Percentiles rank a stretch among this genome's conserved stretches.
These are phyloP conservation scores for Kwoniella sp. DNA, from an alignment of 768 basidiomycete genomes.

Conservation along the genomic window DNA sequence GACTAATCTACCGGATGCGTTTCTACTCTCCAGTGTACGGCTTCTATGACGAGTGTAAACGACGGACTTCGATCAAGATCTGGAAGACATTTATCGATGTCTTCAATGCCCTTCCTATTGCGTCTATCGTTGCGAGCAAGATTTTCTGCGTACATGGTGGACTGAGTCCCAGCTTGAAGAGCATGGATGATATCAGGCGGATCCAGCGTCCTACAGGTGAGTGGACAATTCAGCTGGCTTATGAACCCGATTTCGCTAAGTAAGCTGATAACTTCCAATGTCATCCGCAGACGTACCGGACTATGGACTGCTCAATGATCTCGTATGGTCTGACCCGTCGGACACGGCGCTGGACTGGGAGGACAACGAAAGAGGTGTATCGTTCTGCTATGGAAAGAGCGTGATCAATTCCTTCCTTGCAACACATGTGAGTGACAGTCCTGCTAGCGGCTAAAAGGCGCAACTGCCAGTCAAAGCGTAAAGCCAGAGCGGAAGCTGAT, in stretches of 20 bases:
- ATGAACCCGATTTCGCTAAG: background rate
- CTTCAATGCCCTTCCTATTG: constrained; percentile 98
- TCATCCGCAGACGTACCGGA: constrained; percentile 82
- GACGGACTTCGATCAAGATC: constrained; percentile 97
- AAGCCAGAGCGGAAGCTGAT: too few relatives aligned
- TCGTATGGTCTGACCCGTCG: constrained; percentile 97
- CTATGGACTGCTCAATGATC: constrained; percentile 93
- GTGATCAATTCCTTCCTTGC: constrained; percentile 93
- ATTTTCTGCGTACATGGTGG: constrained; percentile 99
- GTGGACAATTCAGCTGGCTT: constrained; percentile 7
- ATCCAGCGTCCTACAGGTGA: constrained; percentile 84
- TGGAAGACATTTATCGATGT: constrained; percentile 99
- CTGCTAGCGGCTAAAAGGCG: too few relatives aligned
- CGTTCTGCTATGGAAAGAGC: constrained; percentile 97
- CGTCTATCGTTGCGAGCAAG: constrained; percentile 97
- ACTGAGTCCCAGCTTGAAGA: constrained; percentile 64
- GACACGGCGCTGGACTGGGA: constrained; percentile 99
- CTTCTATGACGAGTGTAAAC: constrained; percentile 99
- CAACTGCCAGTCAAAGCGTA: too few relatives aligned
- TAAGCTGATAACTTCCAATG: background rate
- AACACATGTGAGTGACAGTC: constrained; percentile 52
- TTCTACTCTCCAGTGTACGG: constrained; percentile 99
- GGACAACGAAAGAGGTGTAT: constrained; percentile 98
- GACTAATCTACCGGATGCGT: too few relatives aligned
- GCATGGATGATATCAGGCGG: constrained; percentile 97